Evolutionary conservation across 495 filamentous ascomycete genomes (phyloP), one percentile per base, ranked within the genome.

Genomic region (Copromyces sp.): DNA sequence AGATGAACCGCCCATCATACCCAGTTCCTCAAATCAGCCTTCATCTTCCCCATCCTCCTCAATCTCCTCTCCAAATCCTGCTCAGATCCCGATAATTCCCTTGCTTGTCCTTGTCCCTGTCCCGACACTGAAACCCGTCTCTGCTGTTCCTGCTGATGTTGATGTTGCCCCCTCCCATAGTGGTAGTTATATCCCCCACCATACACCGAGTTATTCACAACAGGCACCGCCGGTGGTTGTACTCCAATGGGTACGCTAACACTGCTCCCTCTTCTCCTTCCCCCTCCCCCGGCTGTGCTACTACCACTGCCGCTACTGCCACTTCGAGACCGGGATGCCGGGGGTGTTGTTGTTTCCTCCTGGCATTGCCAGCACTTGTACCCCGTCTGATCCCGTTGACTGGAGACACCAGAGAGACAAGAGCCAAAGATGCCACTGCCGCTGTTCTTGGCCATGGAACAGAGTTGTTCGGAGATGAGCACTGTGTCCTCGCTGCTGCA

Each of bases 281-380:
- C 20, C 16, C 24, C 24, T 24, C 24, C 32, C 9, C 68, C 38
- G 12, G 5, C 11, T n/a, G 9, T n/a, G 32, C 68, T 5, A 16
- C 17, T 7, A 12, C 24, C 68, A 37, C 68, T 39, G 5, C 32
- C 32, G n/a, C 68, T 29, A 12, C 69, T 44, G 39, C 69, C 24
- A 24, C 24, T 29, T 16, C 24, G 70, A 75, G 39, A 40, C 73
- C 38, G n/a, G 72, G 16, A 44, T 44, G 17, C 4, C 14, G 5
- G 4, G 16, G 3, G 0, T 4, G 44, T 20, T 16, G 68, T 68
- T 39, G 42, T 4, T 20, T 75, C 72, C 37, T 83, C 81, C 73
- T 80, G 82, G 70, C 83, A 84, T 44, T 77, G 71, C 82, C 81
- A 84, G 71, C 83, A 85, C 69, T 76, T 76, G n/a, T 80, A 74